Evolutionary conservation across 345 rosid genomes (phyloP), one percentile per base, ranked within the genome.

Genomic region (Raphanus sativus): DNA sequence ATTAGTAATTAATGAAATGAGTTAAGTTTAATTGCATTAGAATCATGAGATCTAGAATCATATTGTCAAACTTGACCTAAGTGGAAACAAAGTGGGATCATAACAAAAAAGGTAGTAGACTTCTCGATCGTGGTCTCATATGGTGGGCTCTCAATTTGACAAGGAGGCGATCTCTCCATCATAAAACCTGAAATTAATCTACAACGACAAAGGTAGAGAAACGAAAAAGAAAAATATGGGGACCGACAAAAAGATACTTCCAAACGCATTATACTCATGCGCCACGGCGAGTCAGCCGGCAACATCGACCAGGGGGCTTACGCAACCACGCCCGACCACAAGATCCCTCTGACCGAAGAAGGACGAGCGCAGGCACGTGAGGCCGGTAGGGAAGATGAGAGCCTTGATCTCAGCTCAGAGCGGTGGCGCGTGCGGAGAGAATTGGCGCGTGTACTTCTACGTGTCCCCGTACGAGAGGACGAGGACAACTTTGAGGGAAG

Each of bases 281-380:
- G 98, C 0, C 98, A 94, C 75, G 98, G 98, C 29, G 98, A 94
- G 79, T 94, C 98, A 0, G 82, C 89, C 56, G 98, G 97, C 0
- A 94, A 94, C 82, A 87, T 90, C n/a, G 87, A 91, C 82, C 84
- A 84, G 11, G 80, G 87, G 8, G 92, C 98, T 60, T 94, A 90
- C 89, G 63, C 89, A 42, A 92, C 97, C 71, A 92, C 83, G 0
- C 97, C 98, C 0, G 98, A 94, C 83, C 83, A 90, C 92, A 88
- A 86, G 75, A 92, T 94, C 86, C 91, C 87, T 8, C 76, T 94
- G 8, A 92, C 98, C 28, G 58, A 83, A 16, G 45, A 42, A 24
- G 97, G 98, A 9, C 42, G 80, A 30, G 48, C 65, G 0, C 98
- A 94, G 79, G 97, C 89, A 24, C 88, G 87, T 2, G 67, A 15